Evolutionary conservation across 768 basidiomycete genomes (phyloP).

Genomic region (Amanita pallidorosea): DNA sequence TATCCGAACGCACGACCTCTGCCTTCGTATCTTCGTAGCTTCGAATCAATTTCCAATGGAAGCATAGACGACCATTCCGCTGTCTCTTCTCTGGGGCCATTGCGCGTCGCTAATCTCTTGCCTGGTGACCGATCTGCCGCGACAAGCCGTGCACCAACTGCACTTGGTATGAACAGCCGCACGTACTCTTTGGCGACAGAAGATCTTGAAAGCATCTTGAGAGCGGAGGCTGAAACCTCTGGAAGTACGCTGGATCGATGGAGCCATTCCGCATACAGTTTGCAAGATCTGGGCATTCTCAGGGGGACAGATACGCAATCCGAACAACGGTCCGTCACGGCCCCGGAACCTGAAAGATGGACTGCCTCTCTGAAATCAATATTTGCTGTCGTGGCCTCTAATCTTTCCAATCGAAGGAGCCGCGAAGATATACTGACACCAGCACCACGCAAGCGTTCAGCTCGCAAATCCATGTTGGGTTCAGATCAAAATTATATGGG

Average conservation of each 20-base stretch:
- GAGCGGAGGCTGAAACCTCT: not conserved
- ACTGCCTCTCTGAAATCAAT: constrained; percentile 29
- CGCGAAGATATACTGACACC: constrained; percentile 15
- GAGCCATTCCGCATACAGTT: not conserved
- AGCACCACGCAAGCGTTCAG: constrained; percentile 12
- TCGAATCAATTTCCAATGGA: constrained; percentile 8
- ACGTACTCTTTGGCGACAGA: not conserved
- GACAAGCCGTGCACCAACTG: constrained; percentile 19
- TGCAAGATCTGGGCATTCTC: not conserved
- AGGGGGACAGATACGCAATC: not conserved
- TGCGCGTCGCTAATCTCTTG: constrained; percentile 37
- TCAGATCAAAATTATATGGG: constrained; percentile 4
- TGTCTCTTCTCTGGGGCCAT: constrained; percentile 27
- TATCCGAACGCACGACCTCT: constrained; percentile 16
- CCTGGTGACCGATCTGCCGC: constrained; percentile 34
- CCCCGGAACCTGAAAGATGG: constrained; percentile 23
- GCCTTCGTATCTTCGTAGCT: constrained; percentile 19
- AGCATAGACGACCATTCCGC: constrained; percentile 19
- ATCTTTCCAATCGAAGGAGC: constrained; percentile 14
- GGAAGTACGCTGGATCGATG: not conserved
- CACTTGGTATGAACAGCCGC: constrained; percentile 10
- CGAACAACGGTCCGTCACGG: constrained; percentile 2
- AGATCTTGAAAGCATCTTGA: not conserved
- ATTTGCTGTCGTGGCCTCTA: constrained; percentile 39
- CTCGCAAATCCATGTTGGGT: constrained; percentile 11